Evolutionary conservation across 257 asterid species (phyloP), one percentile per base, ranked within the genome.

Genomic region (Voacanga thouarsii): DNA sequence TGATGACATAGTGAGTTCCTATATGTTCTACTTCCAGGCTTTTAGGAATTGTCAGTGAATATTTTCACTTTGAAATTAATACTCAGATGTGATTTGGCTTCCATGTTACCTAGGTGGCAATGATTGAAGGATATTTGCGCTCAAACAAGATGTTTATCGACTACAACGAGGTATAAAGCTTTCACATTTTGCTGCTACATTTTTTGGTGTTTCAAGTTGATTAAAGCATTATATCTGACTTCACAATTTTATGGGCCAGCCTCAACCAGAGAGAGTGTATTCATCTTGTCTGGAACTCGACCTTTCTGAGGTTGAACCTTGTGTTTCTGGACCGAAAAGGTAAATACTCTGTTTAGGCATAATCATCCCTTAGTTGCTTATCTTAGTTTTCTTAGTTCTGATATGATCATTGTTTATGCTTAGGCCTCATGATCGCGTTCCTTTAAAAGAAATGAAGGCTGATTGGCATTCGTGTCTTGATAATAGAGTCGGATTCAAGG

Each of bases 251-350:
- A 50, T 72, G 80, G 76, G 84, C 65, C 92, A 92, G 98, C 97
- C 98, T 81, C 95, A 94, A 90, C 86, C 81, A 85, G 98, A 94
- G 80, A 88, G 87, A 79, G 90, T 80, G 12, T 94, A 94, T 84
- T 90, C 98, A 72, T 91, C 98, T 61, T 84, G 81, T 80, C 75
- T 94, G 91, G 71, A 84, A 57, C 85, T 94, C 66, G 90, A 91
- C 84, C 90, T 94, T 69, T 80, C 81, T 41, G 94, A 88, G 81
- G 97, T 94, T 45, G 96, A 86, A 83, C 97, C 98, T 53, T 91
- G 97, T 79, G 71, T 94, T 83, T 92, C 98, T 9, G 97, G 97
- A 86, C 98, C 98, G 24, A 94, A 94, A 86, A 92, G 97, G 97
- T 94, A 41, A 51, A 23, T 53, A 10, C 3, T 5, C 1, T 2